Conservation (phyloP, 306 rosid genomes). For the Heteromeles arbutifolia region DNA sequence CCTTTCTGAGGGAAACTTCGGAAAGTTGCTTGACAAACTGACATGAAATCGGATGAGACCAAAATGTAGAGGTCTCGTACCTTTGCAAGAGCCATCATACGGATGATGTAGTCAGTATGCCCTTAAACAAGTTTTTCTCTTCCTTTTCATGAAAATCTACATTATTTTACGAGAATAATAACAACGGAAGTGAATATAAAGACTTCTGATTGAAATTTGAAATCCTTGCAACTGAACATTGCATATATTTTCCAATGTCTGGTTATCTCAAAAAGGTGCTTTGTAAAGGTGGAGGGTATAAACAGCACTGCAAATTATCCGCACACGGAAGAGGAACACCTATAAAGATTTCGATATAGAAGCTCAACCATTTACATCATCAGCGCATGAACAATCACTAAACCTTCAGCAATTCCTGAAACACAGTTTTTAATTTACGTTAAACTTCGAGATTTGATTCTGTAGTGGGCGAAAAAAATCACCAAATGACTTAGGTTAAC, state of each 20-base stretch:
- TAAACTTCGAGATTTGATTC: not conserved
- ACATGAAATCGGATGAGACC: not conserved
- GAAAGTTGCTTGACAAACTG: not conserved
- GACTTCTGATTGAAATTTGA: not conserved
- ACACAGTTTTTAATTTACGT: constrained; percentile 5
- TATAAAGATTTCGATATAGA: constrained; percentile 17
- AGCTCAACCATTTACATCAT: constrained; percentile 35
- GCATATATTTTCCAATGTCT: not conserved
- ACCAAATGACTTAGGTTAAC: not conserved
- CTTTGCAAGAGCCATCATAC: too few relatives aligned
- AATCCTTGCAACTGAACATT: not conserved
- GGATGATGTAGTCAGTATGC: not conserved
- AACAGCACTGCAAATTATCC: constrained; percentile 18
- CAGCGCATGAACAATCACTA: constrained; percentile 25
- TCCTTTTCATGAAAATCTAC: not conserved
- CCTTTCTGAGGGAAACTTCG: not conserved
- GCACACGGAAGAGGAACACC: constrained; percentile 12
- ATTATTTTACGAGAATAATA: too few relatives aligned
- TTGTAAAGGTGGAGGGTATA: not conserved
- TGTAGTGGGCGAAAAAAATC: too few relatives aligned
- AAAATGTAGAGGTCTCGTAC: too few relatives aligned
- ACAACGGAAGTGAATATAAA: not conserved
- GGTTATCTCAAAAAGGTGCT: constrained; percentile 15
- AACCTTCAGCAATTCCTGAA: constrained; percentile 91
- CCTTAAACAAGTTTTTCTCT: not conserved